These are phyloP conservation scores for Zangia roseola DNA, from an alignment of 768 basidiomycete genomes.

Conservation along the genomic window DNA sequence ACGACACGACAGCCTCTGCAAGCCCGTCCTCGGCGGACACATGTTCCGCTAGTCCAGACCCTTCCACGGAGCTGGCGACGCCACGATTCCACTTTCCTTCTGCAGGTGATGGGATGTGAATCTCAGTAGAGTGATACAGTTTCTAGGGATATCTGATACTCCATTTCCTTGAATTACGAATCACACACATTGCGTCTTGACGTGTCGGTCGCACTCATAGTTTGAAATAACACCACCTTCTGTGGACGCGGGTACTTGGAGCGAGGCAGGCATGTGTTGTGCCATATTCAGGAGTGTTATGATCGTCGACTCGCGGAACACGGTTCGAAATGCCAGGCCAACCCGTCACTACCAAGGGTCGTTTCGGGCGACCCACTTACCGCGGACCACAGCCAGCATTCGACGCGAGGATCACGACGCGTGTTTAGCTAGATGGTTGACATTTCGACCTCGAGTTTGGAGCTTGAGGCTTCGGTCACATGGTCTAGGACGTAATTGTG, in stretches of 20 bases:
- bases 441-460: neutral
- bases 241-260: neutral
- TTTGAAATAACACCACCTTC: no score
- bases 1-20: constrained; percentile 21
- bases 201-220: no score
- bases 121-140: neutral
- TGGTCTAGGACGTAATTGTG: constrained; percentile 13
- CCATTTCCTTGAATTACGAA: neutral
- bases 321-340: constrained; percentile 13
- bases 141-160: neutral
- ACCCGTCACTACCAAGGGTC: neutral
- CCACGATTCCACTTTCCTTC: constrained; percentile 20
- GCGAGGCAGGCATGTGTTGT: neutral
- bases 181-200: no score
- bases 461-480: constrained; percentile 10
- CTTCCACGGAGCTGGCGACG: constrained; percentile 13
- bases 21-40: constrained; percentile 24
- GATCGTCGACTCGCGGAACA: constrained; percentile 22
- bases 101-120: constrained; percentile 13
- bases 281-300: constrained; percentile 2
- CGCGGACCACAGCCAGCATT: constrained; percentile 2
- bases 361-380: constrained; percentile 7
- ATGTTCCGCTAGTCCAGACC: constrained; percentile 18
- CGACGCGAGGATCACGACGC: constrained; percentile 10
- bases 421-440: constrained; percentile 4